Evolutionary conservation across 2,329 filamentous ascomycete species (phyloP).

Genomic region (Furcasterigmium sp.): DNA sequence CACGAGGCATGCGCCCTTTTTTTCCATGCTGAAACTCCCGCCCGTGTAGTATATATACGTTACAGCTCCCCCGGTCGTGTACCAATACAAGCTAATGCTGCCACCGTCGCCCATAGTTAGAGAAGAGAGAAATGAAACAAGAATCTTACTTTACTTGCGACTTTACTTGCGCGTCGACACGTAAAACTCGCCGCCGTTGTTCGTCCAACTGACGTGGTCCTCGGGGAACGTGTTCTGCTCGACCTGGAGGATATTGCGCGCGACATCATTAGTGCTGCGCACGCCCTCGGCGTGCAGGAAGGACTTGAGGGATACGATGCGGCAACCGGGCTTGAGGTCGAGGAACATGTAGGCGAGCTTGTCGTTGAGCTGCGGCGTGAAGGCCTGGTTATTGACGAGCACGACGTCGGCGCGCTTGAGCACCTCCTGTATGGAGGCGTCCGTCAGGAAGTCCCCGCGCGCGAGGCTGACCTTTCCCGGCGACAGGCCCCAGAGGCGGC

Average conservation of each 20-base stretch:
- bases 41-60: too few relatives aligned
- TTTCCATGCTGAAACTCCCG: not conserved
- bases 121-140: conserved; percentile 3
- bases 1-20: not conserved
- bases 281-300: conserved; percentile 80
- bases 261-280: conserved; percentile 72
- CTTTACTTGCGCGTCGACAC: conserved; percentile 71
- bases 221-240: conserved; percentile 57
- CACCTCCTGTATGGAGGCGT: conserved; percentile 62
- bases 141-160: too few relatives aligned
- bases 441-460: conserved; percentile 77
- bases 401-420: conserved; percentile 89
- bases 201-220: conserved; percentile 87
- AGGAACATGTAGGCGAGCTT: conserved; percentile 83
- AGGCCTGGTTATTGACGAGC: conserved; percentile 96
- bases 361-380: conserved; percentile 82
- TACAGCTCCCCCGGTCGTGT: not conserved
- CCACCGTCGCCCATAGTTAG: too few relatives aligned
- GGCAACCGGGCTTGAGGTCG: conserved; percentile 85
- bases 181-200: conserved; percentile 77
- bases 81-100: conserved; percentile 16
- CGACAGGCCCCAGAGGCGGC: conserved; percentile 81
- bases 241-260: conserved; percentile 75
- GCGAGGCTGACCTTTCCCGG: conserved; percentile 77
- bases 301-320: conserved; percentile 85